Evolutionary conservation across 2,329 filamentous ascomycete species (phyloP).

Genomic region (Fusarium marasasianum): DNA sequence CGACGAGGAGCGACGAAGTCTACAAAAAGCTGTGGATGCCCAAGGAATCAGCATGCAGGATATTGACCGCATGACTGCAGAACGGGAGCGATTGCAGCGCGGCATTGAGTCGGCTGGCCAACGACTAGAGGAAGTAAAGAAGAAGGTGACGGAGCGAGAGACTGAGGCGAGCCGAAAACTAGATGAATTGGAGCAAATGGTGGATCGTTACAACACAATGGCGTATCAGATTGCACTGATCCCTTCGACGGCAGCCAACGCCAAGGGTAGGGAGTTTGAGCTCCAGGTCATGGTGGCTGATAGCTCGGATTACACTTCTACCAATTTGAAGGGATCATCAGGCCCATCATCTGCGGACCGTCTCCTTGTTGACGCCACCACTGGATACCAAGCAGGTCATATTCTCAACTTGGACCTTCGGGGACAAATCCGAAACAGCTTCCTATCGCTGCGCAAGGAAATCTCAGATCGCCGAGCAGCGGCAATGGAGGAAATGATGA

Average conservation of each 20-base stretch:
- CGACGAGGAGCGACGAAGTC: slow-evolving; percentile 79
- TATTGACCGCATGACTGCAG: slow-evolving; percentile 98
- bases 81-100: slow-evolving; percentile 91
- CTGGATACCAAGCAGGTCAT: slow-evolving; percentile 89
- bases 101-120: slow-evolving; percentile 80
- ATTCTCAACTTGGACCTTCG: slow-evolving; percentile 90
- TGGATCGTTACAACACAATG: slow-evolving; percentile 92
- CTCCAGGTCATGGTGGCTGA: slow-evolving; percentile 84
- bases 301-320: slow-evolving; percentile 77
- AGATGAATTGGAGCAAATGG: slow-evolving; percentile 89
- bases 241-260: slow-evolving; percentile 83
- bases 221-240: slow-evolving; percentile 95
- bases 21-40: slow-evolving; percentile 89
- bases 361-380: slow-evolving; percentile 81
- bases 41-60: slow-evolving; percentile 97
- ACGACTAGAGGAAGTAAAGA: slow-evolving; percentile 86
- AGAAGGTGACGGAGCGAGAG: slow-evolving; percentile 85
- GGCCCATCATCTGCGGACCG: slow-evolving; percentile 69
- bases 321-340: slow-evolving; percentile 60
- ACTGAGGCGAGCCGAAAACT: slow-evolving; percentile 85
- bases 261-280: slow-evolving; percentile 86
- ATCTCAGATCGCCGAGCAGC: slow-evolving; percentile 87
- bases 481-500: slow-evolving; percentile 90
- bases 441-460: slow-evolving; percentile 83
- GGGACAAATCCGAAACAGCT: slow-evolving; percentile 80